Base-by-base conservation (phyloP, 192 early-diverging fungal genomes). In the Coemansia sp. region DNA sequence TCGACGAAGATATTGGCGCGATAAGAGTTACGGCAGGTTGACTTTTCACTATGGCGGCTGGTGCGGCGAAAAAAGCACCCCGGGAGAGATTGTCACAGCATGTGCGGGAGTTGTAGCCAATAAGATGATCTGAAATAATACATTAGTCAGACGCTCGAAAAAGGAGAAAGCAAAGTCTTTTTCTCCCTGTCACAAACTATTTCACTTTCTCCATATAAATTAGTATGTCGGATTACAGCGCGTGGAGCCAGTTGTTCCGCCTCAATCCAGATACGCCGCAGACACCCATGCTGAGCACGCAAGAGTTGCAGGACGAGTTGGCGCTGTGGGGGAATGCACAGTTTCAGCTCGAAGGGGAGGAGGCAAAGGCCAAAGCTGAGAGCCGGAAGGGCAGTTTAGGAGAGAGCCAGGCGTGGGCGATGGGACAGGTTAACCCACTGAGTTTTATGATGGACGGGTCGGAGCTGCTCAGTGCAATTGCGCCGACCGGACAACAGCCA, bases 321-420 rank as follows among this genome's bases (percentile, higher is more conserved):
- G 78, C 86, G 7, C 75, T 89, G 25, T 91, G 85, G 81, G 74
- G 88, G 53, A 86, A 87, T 57, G 85, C 86, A 17, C 87, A 91
- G 69, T 91, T 89, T 67, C 84, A 82, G 37, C 84, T 87, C 27
- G 87, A 91, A 6, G 55, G 65, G 48, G 21, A 15, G 56, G 72
- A 70, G 25, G 70, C 70, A 55, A 59, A 51, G 23, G 37, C 24
- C 15, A 24, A 24, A 15, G 23, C 14, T 2, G n/a, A n/a, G 12
- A 51, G 4, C 17, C 49, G 47, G 27, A 48, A 41, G 29, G 55
- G 24, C 58, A 56, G 70, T 29, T 38, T 37, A 35, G 52, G 39
- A 0, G 32, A 17, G 11, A 45, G 41, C 29, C 63, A 56, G 38
- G 14, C 3, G 23, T 27, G 60, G 8, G 39, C 48, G 17, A 38